Base-by-base conservation (phyloP, 2,329 filamentous ascomycete genomes). In the Whalleya microplaca region DNA sequence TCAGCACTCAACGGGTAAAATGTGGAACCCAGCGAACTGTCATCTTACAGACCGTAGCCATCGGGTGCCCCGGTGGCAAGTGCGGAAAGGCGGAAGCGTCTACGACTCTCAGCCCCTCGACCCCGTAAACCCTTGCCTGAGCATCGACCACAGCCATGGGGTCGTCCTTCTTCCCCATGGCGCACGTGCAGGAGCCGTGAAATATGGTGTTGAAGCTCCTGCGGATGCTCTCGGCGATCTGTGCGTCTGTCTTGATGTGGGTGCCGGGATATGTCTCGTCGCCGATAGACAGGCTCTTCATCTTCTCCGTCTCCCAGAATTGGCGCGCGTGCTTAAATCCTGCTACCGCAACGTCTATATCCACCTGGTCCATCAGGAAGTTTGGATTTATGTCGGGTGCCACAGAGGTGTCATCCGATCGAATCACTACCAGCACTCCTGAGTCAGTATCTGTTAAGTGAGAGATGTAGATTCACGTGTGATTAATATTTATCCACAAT, bases 301-400 rank as follows among this genome's bases (percentile, higher is more conserved):
- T 88, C 9, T 85, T 85, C 0, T 80, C 76, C 65, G 88, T 78
- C 65, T 84, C 70, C 58, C 85, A 86, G 62, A 88, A 79, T 64
- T 84, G 74, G 53, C 86, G 84, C 7, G 84, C 85, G 12, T 84
- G 84, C 70, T 83, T 84, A 69, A 89, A 77, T 47, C 84, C 85
- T 2, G 82, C 84, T 45, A 86, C 86, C 46, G 84, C 84, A 19
- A 87, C 84, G 65, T 89, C 86, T 70, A 87, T 85, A 65, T 86
- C 86, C 66, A 59, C 60, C 1, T 56, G 66, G 41, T 68, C 55
- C 8, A 64, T 61, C 2, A 74, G 53, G 56, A 62, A 72, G 45
- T 69, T 70, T 0, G 71, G 67, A 51, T 72, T 59, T 51, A 75
- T 71, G 45, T 69, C n/a, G 2, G 73, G 72, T 1, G 55, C 51